Evolutionary conservation across 495 filamentous ascomycete species (phyloP).

Genomic region (Neohortaea acidophila): DNA sequence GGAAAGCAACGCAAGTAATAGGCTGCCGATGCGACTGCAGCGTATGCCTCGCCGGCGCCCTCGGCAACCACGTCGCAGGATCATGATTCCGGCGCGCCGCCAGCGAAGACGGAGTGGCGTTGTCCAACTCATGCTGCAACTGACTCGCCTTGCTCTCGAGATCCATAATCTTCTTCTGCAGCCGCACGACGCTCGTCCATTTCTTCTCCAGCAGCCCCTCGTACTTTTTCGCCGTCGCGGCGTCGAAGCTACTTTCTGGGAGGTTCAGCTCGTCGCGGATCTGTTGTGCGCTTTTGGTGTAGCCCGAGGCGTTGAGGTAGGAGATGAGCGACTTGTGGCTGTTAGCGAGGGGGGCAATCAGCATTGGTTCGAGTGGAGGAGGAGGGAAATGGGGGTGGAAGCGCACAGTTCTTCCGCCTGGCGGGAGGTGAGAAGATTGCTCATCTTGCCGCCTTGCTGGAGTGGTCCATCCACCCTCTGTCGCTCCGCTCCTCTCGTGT

Average conservation of each 20-base stretch:
- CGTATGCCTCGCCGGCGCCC: slow-evolving; percentile 61
- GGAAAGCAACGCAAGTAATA: slow-evolving; percentile 84
- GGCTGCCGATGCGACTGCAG: slow-evolving; percentile 71
- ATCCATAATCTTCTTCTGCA: slow-evolving; percentile 98
- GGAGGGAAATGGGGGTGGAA: background rate
- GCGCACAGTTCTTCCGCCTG: slow-evolving; percentile 77
- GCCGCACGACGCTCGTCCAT: slow-evolving; percentile 79
- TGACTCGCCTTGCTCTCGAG: slow-evolving; percentile 55
- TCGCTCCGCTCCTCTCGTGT: too few species aligned
- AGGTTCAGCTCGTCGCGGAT: slow-evolving; percentile 51
- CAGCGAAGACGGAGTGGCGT: slow-evolving; percentile 68
- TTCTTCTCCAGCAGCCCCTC: slow-evolving; percentile 85
- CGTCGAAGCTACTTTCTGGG: slow-evolving; percentile 51
- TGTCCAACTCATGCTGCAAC: slow-evolving; percentile 72
- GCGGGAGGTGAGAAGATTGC: slow-evolving; percentile 57
- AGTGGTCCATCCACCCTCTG: background rate
- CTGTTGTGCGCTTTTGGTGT: slow-evolving; percentile 49
- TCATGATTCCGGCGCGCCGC: slow-evolving; percentile 60
- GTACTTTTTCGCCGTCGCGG: slow-evolving; percentile 69
- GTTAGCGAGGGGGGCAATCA: slow-evolving; percentile 21
- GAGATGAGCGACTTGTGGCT: slow-evolving; percentile 87
- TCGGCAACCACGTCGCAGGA: slow-evolving; percentile 72
- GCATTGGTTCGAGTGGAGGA: slow-evolving; percentile 1
- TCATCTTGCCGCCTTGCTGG: slow-evolving; percentile 37
- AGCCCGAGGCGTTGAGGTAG: slow-evolving; percentile 61